A percentile compares a stretch with the other conserved stretches of the same genome.
These are phyloP conservation scores for Annulohypoxylon nitens DNA, from an alignment of 495 filamentous ascomycete genomes.

Conservation along the genomic window DNA sequence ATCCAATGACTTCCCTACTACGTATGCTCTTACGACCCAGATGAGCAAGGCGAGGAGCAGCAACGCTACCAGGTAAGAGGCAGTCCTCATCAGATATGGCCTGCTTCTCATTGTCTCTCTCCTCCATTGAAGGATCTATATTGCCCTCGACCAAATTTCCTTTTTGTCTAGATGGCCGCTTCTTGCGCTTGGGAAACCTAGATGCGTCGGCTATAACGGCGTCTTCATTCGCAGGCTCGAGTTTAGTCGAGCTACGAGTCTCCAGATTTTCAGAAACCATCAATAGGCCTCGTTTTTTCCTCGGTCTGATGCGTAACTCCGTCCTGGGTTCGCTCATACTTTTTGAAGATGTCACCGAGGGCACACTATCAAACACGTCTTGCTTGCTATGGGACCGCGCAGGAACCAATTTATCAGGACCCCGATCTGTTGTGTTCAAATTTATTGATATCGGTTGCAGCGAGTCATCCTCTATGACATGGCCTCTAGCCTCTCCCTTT, in stretches of 20 bases:
- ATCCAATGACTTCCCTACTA: constrained; percentile 61
- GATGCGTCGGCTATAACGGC: not conserved
- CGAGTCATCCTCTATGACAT: not conserved
- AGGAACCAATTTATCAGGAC: not conserved
- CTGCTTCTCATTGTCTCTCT: constrained; percentile 1
- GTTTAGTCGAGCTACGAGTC: constrained; percentile 6
- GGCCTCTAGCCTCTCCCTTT: not conserved
- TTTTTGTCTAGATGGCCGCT: constrained; percentile 22
- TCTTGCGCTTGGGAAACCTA: constrained; percentile 15
- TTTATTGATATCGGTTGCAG: constrained; percentile 10
- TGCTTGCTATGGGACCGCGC: not conserved
- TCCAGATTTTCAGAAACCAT: constrained; percentile 52
- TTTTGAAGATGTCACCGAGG: not conserved
- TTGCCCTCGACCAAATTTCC: not conserved
- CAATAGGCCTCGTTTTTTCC: constrained; percentile 59
- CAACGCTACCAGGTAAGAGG: constrained; percentile 10
- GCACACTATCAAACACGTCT: not conserved
- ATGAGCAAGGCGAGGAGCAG: constrained; percentile 51
- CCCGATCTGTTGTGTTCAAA: not conserved
- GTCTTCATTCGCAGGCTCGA: not conserved
- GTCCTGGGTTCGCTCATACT: constrained; percentile 50
- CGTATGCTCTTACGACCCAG: constrained; percentile 57
- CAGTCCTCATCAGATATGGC: constrained; percentile 7
- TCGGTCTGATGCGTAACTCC: constrained; percentile 57
- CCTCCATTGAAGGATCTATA: not conserved